A percentile compares a stretch with the other conserved stretches of the same genome.
phyloP scores from a whole-genome alignment of 352 stramenopile species.

The Pythium volutum region DNA sequence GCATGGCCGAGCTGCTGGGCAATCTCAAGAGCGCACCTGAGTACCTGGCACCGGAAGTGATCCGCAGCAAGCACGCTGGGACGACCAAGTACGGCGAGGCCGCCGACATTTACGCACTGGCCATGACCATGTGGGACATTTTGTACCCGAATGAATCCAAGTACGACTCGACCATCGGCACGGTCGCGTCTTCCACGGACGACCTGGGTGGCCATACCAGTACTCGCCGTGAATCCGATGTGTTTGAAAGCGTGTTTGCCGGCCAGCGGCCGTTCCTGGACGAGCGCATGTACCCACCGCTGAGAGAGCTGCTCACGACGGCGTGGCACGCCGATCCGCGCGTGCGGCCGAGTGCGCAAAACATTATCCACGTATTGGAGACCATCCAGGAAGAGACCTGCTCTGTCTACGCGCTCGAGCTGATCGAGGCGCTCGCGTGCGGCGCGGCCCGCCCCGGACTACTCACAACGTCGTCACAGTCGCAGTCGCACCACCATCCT shows the following conservation, averaged over 20 bases:
- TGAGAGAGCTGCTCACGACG: conserved; percentile 28
- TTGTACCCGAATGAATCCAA: conserved; percentile 30
- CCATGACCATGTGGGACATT: conserved; percentile 57
- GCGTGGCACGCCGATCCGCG: conserved; percentile 29
- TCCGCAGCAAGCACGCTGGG: conserved; percentile 28
- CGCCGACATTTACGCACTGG: conserved; percentile 49
- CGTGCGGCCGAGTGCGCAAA: conserved; percentile 21
- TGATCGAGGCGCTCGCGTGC: conserved; percentile 24
- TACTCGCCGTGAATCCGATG: conserved; percentile 9
- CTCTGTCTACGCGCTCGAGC: conserved; percentile 23
- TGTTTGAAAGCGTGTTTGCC: conserved; percentile 34
- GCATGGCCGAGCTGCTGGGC: conserved; percentile 14
- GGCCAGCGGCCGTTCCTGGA: conserved; percentile 29
- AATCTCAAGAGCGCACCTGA: conserved; percentile 36
- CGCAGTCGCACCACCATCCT: no score
- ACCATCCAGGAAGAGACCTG: conserved; percentile 28
- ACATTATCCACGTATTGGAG: conserved; percentile 31
- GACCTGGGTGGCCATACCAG: background rate
- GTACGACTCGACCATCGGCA: conserved; percentile 24
- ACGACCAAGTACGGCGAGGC: conserved; percentile 35
- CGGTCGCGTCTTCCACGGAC: background rate
- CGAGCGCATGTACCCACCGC: conserved; percentile 16
- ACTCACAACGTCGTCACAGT: background rate
- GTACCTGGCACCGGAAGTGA: conserved; percentile 63
- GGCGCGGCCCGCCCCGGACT: background rate